A percentile compares a stretch with the other conserved stretches of the same genome.
Conservation (phyloP, 257 asterid species). For the Solanum virginianum region DNA sequence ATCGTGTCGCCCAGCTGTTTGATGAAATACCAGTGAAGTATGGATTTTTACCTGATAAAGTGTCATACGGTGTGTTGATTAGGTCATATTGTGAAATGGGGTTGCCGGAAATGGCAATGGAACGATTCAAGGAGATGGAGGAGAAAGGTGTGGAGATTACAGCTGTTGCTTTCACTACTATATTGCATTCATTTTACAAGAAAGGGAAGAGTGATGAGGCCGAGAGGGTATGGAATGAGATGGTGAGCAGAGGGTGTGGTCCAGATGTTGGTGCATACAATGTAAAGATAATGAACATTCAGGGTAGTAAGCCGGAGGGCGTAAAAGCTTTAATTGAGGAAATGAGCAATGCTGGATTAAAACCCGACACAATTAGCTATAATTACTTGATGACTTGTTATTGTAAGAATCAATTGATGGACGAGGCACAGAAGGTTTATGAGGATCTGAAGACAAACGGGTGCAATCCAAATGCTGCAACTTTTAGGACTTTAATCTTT, state of each 20-base stretch:
- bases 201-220: constrained; percentile 46
- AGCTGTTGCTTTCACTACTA: constrained; percentile 25
- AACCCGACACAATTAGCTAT: constrained; percentile 47
- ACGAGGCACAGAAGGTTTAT: constrained; percentile 60
- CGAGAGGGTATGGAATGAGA: constrained; percentile 51
- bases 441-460: constrained; percentile 38
- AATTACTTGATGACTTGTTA: constrained; percentile 70
- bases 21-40: constrained; percentile 42
- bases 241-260: constrained; percentile 31
- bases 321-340: constrained; percentile 58
- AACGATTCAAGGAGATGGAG: constrained; percentile 45
- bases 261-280: constrained; percentile 68
- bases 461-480: constrained; percentile 47
- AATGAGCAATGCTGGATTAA: constrained; percentile 36
- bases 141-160: constrained; percentile 39
- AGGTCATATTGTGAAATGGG: constrained; percentile 69
- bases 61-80: constrained; percentile 57
- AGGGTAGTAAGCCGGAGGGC: constrained; percentile 29
- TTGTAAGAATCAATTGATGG: constrained; percentile 43
- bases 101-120: constrained; percentile 35
- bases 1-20: constrained; percentile 42
- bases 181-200: constrained; percentile 47
- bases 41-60: constrained; percentile 42
- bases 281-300: constrained; percentile 38
- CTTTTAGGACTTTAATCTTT: constrained; percentile 55